A percentile compares a stretch with the other conserved stretches of the same genome.
These are phyloP conservation scores for Tetracladium marchalianum DNA, from an alignment of 495 filamentous ascomycete genomes.

Conservation along the genomic window DNA sequence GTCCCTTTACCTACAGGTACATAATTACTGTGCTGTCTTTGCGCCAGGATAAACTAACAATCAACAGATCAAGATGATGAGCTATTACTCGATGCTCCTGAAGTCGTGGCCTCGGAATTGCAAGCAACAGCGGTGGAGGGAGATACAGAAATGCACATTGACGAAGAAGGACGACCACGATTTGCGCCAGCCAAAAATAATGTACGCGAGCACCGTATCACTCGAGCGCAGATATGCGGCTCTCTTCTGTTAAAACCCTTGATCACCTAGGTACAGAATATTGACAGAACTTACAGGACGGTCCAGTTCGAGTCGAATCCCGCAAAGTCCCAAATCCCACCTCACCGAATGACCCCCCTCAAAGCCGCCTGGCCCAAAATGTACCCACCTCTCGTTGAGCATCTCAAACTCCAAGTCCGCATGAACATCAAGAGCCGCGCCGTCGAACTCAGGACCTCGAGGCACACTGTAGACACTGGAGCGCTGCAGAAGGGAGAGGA, in stretches of 20 bases:
- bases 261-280: no score
- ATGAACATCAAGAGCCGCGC: slow-evolving; percentile 83
- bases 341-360: slow-evolving; percentile 87
- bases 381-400: slow-evolving; percentile 76
- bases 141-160: slow-evolving; percentile 65
- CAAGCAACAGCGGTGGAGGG: slow-evolving; percentile 22
- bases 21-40: not conserved
- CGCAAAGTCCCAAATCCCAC: slow-evolving; percentile 78
- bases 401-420: slow-evolving; percentile 85
- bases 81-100: slow-evolving; percentile 18
- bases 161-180: slow-evolving; percentile 70
- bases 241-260: no score
- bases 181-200: slow-evolving; percentile 67
- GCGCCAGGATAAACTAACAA: slow-evolving; percentile 4
- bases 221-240: no score
- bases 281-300: slow-evolving; percentile 6
- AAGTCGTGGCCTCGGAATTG: slow-evolving; percentile 4
- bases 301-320: slow-evolving; percentile 44
- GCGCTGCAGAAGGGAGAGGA: slow-evolving; percentile 92
- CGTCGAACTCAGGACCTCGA: slow-evolving; percentile 79
- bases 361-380: slow-evolving; percentile 83
- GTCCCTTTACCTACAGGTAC: slow-evolving; percentile 22
- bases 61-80: slow-evolving; percentile 19
- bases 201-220: slow-evolving; percentile 23
- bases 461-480: slow-evolving; percentile 59